Percentiles rank a stretch among this genome's conserved stretches.
Conservation (phyloP, 2,329 filamentous ascomycete species). For the Colletotrichum cereale region DNA sequence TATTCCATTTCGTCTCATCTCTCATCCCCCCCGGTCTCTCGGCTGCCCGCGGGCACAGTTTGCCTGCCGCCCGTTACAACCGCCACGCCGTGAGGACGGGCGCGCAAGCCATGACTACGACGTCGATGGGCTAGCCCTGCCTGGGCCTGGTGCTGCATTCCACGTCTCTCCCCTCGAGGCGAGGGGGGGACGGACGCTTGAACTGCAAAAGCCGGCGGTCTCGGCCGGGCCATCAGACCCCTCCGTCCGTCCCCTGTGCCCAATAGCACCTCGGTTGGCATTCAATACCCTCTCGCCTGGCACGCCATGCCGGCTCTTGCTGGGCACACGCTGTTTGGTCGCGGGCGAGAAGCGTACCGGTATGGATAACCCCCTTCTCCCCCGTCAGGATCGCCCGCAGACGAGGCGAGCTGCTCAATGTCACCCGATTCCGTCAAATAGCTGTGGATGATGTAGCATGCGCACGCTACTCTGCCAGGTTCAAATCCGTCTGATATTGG, state of each 20-base stretch:
- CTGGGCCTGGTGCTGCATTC: neutral
- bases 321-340: neutral
- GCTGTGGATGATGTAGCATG: neutral
- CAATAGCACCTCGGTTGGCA: neutral
- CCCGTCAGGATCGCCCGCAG: no score
- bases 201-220: neutral
- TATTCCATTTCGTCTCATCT: conserved; percentile 7
- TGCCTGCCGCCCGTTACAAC: conserved; percentile 1
- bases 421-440: neutral
- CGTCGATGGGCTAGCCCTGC: neutral
- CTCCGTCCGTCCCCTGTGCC: neutral
- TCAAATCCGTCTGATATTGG: neutral
- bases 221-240: conserved; percentile 2
- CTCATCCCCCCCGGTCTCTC: neutral
- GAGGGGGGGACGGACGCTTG: neutral
- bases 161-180: no score
- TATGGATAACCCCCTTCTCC: no score
- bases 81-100: neutral
- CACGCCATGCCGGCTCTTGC: neutral
- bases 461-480: neutral
- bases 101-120: neutral
- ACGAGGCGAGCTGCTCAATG: neutral
- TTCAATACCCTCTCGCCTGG: neutral
- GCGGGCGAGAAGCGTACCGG: no score
- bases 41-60: neutral